Evolutionary conservation across 2,329 filamentous ascomycete genomes (phyloP), one percentile per base, ranked within the genome.

Genomic region (Waltergamsia citrina): DNA sequence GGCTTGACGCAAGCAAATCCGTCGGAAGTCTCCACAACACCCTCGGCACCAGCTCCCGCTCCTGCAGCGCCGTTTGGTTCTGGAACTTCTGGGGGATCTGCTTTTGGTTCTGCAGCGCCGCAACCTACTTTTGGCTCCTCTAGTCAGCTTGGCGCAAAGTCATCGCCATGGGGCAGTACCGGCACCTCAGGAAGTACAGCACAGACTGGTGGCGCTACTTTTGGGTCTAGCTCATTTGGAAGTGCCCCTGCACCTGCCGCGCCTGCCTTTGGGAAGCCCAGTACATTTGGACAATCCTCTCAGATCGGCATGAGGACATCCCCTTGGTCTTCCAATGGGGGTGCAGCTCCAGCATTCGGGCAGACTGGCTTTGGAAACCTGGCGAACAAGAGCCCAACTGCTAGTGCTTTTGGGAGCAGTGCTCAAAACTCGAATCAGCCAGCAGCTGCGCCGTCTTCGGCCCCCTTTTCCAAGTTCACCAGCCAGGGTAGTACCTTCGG

Each of bases 1-100:
- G 84, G 82, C 5, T 64, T 95, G 42, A 62, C 69, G 26, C 62
- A 59, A 29, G 63, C 62, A 21, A 62, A 65, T 38, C 56, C 57
- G 3, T 48, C 51, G 36, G 41, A 48, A 12, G 32, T 11, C 50
- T 15, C 48, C 20, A 38, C 52, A 42, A 46, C 53, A 4, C 38
- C 60, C 7, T 41, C 54, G 2, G 46, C 54, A 7, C 37, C 46
- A 12, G 38, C 50, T 40, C 36, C 50, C 5, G 37, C 50, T 4
- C 33, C 47, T 30, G 38, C 57, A 40, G 52, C 57, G 29, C 45
- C 56, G 19, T 44, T 59, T 17, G 55, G 58, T 39, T n/a, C n/a
- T n/a, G 29, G 48, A 36, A 43, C 38, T 8, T 14, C 49, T 16
- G 43, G 42, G 3, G 36, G 54, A 2, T 53, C 65, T 14, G 44